phyloP scores from a whole-genome alignment of 495 filamentous ascomycete species.

The Oleoguttula mirabilis region DNA sequence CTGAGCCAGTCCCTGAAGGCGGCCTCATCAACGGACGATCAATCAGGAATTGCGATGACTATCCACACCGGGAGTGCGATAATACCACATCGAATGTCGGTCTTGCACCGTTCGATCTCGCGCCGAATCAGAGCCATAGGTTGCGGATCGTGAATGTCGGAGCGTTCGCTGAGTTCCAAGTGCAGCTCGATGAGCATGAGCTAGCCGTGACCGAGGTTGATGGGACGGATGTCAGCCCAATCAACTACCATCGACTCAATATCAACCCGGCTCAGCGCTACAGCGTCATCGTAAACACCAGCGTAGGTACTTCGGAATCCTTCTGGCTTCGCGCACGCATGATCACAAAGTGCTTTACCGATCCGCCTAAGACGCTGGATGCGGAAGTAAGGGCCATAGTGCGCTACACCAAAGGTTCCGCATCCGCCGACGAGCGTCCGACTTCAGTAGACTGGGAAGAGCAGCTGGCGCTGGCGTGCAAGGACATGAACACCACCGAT shows the following conservation, averaged over 20 bases:
- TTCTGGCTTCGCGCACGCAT: conserved; percentile 51
- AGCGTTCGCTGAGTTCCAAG: conserved; percentile 18
- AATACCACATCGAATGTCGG: conserved; percentile 17
- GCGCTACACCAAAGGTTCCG: conserved; percentile 8
- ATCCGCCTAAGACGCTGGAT: conserved; percentile 25
- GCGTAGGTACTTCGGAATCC: conserved; percentile 18
- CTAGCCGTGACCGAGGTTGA: conserved; percentile 18
- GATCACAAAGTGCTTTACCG: conserved; percentile 44
- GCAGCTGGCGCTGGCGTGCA: conserved; percentile 32
- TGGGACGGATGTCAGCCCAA: conserved; percentile 16
- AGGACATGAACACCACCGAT: conserved; percentile 33
- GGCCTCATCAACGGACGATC: conserved; percentile 49
- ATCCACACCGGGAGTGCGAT: conserved; percentile 35
- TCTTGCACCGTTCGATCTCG: conserved; percentile 16
- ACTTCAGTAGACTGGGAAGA: conserved; percentile 30
- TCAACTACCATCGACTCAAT: conserved; percentile 23
- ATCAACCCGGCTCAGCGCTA: conserved; percentile 30
- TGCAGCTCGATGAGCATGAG: conserved; percentile 21
- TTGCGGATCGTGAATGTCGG: conserved; percentile 28
- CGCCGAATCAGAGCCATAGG: conserved; percentile 21
- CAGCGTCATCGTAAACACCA: conserved; percentile 27
- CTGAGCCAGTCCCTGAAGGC: conserved; percentile 26
- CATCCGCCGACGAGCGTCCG: background rate
- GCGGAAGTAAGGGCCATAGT: conserved; percentile 24
- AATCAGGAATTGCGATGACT: conserved; percentile 35